Base-by-base conservation (phyloP, 441 rosid species). In the Capsella rubella region DNA sequence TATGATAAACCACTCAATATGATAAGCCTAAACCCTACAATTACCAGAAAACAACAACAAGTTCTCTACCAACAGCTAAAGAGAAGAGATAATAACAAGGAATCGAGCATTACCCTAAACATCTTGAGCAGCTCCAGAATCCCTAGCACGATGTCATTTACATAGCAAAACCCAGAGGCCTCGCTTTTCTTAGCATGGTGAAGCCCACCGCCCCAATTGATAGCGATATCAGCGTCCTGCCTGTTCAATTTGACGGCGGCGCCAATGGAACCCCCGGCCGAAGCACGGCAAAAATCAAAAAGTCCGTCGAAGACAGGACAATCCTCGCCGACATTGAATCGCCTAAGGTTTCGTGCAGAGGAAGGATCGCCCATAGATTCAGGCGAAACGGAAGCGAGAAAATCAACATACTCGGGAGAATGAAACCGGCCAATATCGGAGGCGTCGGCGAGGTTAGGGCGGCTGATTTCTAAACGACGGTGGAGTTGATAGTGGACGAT, bases 111-210 rank as follows among this genome's bases (percentile, higher is more conserved):
- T 79, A 79, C 82, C 79, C 55, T 70, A 71, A 63, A 71, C 72
- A 79, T 75, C 78, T 89, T 87, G 73, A 87, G 95, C 76, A 89
- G 78, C 81, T 90, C 95, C 57, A 90, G 73, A 52, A 90, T 86
- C 37, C 88, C 95, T 47, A 90, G 84, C 18, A 87, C 95, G 60
- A 90, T 90, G 68, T 90, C 95, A 70, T 89, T 89, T 14, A 89
- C 92, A 77, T 89, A 89, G 79, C 92, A 89, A 73, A 89, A 89
- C 25, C 95, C 95, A 15, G 95, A 89, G 56, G 95, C 95, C 66
- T 88, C 92, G 47, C 92, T 84, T 80, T 90, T 90, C 83, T 90
- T 90, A 28, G 95, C 95, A 74, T 90, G 95, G 75, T 90, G 95
- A 69, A 90, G 84, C 25, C 95, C 95, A 61, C 95, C 95, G 21